A percentile compares a stretch with the other conserved stretches of the same genome.
These are phyloP conservation scores for Agrocybe praecox DNA, from an alignment of 768 basidiomycete species.

Conservation along the genomic window DNA sequence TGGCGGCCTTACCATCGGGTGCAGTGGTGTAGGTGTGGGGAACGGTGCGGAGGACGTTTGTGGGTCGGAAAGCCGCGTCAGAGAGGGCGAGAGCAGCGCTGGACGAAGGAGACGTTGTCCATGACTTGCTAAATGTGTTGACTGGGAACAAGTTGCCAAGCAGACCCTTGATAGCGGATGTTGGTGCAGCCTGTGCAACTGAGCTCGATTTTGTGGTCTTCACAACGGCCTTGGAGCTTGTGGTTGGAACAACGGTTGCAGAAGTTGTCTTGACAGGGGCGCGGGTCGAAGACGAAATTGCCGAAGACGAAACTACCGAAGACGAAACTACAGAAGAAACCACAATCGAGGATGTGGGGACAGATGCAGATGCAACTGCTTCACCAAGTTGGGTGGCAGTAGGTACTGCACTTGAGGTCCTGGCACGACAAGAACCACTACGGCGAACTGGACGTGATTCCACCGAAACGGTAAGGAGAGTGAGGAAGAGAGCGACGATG, in stretches of 20 bases:
- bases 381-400: not conserved
- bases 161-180: conserved; percentile 12
- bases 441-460: conserved; percentile 16
- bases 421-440: conserved; percentile 10
- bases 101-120: conserved; percentile 47
- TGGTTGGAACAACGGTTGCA: not conserved
- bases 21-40: conserved; percentile 43
- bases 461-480: conserved; percentile 19
- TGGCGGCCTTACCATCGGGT: conserved; percentile 53
- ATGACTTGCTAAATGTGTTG: conserved; percentile 33
- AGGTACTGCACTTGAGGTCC: not conserved
- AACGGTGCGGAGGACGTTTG: conserved; percentile 35
- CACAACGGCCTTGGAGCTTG: not conserved
- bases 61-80: conserved; percentile 48
- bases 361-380: not conserved
- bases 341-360: too few relatives aligned
- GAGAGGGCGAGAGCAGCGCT: conserved; percentile 38
- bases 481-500: conserved; percentile 26
- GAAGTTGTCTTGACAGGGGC: not conserved
- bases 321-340: not conserved
- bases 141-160: conserved; percentile 45
- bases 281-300: not conserved
- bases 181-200: conserved; percentile 12
- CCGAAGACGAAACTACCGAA: not conserved
- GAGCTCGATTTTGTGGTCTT: conserved; percentile 14